Evolutionary conservation across 176 grass and related monocot genomes (phyloP).

Genomic region (Tillandsia fasciculata): DNA sequence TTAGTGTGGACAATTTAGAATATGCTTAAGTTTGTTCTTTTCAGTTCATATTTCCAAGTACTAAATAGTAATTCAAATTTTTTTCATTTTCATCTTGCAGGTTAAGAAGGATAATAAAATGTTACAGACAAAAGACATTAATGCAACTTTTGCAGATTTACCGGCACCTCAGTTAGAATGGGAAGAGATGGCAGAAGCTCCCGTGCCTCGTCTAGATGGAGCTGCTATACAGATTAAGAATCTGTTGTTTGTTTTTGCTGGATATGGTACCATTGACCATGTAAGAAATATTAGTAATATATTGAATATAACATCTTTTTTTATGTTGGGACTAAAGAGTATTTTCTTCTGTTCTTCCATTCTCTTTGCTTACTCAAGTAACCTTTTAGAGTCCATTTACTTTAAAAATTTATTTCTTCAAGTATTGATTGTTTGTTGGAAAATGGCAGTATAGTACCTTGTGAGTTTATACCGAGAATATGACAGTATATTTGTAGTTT

Average conservation of each 20-base stretch:
- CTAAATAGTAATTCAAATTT: neutral
- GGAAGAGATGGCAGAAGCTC: constrained; percentile 85
- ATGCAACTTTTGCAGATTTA: constrained; percentile 92
- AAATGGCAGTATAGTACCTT: neutral
- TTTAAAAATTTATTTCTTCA: neutral
- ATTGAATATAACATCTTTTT: constrained; percentile 6
- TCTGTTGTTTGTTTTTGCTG: constrained; percentile 96
- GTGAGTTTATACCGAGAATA: neutral
- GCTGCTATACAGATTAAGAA: constrained; percentile 94
- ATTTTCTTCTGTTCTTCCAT: neutral
- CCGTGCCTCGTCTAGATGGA: constrained; percentile 70
- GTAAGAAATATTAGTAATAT: constrained; percentile 41
- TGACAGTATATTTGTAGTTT: neutral
- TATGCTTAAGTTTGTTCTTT: neutral
- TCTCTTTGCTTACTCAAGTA: constrained; percentile 9
- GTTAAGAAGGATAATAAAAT: constrained; percentile 30
- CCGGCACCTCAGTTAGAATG: constrained; percentile 57
- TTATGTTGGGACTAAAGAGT: neutral
- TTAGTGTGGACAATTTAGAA: neutral
- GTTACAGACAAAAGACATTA: constrained; percentile 39
- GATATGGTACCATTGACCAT: constrained; percentile 89
- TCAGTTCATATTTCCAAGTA: neutral
- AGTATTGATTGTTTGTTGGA: neutral
- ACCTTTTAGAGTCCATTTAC: too few species aligned
- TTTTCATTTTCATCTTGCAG: constrained; percentile 29